These are phyloP conservation scores for Dispira simplex DNA, from an alignment of 192 early-diverging fungal species.

Conservation along the genomic window DNA sequence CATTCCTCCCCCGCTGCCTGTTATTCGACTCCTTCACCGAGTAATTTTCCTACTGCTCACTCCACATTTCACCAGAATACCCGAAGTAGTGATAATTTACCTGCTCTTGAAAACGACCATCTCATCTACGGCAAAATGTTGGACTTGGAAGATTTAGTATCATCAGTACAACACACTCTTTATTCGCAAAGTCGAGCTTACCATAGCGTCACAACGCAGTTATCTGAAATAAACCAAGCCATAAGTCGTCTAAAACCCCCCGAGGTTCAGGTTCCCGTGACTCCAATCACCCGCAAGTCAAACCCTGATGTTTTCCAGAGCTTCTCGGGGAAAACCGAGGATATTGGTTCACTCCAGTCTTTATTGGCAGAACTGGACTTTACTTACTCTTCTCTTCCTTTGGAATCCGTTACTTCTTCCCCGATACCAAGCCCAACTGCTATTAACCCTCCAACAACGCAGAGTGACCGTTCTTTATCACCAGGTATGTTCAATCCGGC, in stretches of 20 bases:
- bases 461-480: background rate
- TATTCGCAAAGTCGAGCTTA: conserved; percentile 7
- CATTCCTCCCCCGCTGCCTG: conserved; percentile 3
- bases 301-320: background rate
- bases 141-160: conserved; percentile 5
- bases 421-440: background rate
- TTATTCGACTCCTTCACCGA: background rate
- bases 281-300: background rate
- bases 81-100: background rate
- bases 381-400: background rate
- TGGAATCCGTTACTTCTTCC: background rate
- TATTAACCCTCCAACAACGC: background rate
- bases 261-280: background rate
- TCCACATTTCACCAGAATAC: background rate
- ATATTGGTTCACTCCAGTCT: background rate
- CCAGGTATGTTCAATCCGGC: background rate
- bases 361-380: background rate
- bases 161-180: conserved; percentile 8
- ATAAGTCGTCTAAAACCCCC: background rate
- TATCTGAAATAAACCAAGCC: conserved; percentile 5
- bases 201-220: background rate
- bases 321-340: background rate
- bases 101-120: background rate
- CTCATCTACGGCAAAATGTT: conserved; percentile 5
- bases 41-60: background rate